These are phyloP conservation scores for Fomitopsis betulina DNA, from an alignment of 1,284 basidiomycete species.

Conservation along the genomic window DNA sequence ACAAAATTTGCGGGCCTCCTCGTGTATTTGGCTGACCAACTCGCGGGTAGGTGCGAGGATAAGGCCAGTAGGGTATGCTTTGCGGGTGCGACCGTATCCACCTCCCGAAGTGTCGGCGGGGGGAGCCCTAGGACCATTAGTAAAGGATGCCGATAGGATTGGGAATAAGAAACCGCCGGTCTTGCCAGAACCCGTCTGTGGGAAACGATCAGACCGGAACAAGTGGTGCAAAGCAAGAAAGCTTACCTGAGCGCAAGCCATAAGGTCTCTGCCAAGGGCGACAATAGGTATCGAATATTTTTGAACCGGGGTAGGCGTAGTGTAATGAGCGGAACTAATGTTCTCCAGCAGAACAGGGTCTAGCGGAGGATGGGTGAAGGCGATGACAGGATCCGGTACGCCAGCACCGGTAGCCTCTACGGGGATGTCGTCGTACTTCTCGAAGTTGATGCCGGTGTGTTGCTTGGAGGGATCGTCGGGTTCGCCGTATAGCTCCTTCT, in stretches of 20 bases:
- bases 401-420: conserved; percentile 96
- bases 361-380: conserved; percentile 88
- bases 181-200: conserved; percentile 96
- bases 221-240: conserved; percentile 3
- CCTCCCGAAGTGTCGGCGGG: conserved; percentile 47
- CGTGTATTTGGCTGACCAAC: conserved; percentile 98
- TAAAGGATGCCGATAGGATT: conserved; percentile 93
- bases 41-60: conserved; percentile 98
- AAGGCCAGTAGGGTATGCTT: conserved; percentile 94
- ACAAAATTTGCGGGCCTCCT: conserved; percentile 98
- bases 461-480: conserved; percentile 79
- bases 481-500: conserved; percentile 97
- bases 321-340: conserved; percentile 90
- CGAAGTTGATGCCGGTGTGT: conserved; percentile 99
- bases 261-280: conserved; percentile 86
- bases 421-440: conserved; percentile 99
- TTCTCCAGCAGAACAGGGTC: conserved; percentile 95
- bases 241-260: conserved; percentile 95
- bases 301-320: conserved; percentile 96
- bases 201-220: conserved; percentile 13
- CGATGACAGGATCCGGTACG: conserved; percentile 89
- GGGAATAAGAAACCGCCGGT: conserved; percentile 99
- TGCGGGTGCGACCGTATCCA: conserved; percentile 70
- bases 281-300: conserved; percentile 99
- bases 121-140: conserved; percentile 73